Evolutionary conservation across 108 stramenopile genomes (phyloP), one percentile per base, ranked within the genome.

Genomic region (Skeletonema potamos): DNA sequence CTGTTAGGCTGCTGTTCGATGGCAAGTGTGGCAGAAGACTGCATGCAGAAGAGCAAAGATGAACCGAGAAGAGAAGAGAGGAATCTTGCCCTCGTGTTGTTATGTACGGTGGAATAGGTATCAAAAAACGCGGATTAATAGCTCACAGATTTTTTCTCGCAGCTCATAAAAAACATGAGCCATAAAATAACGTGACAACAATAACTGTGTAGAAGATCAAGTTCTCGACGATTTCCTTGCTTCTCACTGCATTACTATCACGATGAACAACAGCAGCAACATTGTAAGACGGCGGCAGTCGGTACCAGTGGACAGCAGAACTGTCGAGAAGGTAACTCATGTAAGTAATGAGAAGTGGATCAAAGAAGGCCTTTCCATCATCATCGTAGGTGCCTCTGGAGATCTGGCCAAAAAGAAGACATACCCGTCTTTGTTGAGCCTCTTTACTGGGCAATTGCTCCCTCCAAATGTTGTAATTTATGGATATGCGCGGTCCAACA

Each of bases 391-490:
- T 22, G 97, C 97, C 8, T 86, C 84, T 29, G 98, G 97, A 27
- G 97, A 98, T 68, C 86, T 99, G 43, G 98, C 97, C 27, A 97
- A 97, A 81, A 98, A 98, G 64, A 99, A 98, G 86, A 98, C 96
- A 0, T 96, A 84, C 82, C 99, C 98, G 9, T 89, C 96, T 1
- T 73, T 99, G 22, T 71, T 98, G 11, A 88, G 93, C 75, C 90
- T 98, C 12, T 98, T 70, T 68, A 68, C 66, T 27, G 84, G 91
- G 43, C 69, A 84, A 26, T 74, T 97, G 36, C 82, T 99, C 10
- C 97, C 97, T 1, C 43, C 70, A 22, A 58, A 86, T 58, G 73
- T 89, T 41, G 54, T 73, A 20, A 92, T 99, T 54, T 86, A 78
- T 27, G 99, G 99, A 15, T 99, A 96, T 72, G 97, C 99, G 9